Conservation (phyloP, 2,329 filamentous ascomycete species). For the Fusarium palustre region DNA sequence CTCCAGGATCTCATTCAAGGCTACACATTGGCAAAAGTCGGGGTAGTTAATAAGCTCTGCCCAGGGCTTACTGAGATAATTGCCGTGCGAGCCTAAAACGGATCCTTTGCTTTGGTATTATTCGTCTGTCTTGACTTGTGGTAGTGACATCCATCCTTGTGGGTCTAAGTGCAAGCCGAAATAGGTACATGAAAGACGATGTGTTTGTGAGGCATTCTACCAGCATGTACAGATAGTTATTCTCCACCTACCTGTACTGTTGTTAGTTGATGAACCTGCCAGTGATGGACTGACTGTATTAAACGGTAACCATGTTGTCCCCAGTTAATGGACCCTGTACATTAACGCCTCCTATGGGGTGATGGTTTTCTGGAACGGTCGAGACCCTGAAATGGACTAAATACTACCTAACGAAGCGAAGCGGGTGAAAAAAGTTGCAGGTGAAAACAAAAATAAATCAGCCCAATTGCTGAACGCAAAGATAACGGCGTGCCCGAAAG, state of each 20-base stretch:
- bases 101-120: neutral
- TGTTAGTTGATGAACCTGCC: neutral
- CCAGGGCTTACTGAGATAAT: constrained; percentile 10
- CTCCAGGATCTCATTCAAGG: neutral
- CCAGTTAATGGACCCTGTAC: neutral
- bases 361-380: constrained; percentile 31
- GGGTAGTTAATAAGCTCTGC: constrained; percentile 6
- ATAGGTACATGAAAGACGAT: neutral
- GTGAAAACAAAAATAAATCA: constrained; percentile 12
- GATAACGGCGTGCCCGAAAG: constrained; percentile 36
- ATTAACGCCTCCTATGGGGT: neutral
- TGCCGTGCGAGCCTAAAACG: neutral
- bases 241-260: neutral
- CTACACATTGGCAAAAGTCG: neutral
- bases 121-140: neutral
- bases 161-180: neutral
- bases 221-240: neutral
- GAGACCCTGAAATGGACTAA: constrained; percentile 32
- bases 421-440: constrained; percentile 2
- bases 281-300: neutral
- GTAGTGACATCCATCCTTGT: neutral
- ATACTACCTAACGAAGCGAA: constrained; percentile 1
- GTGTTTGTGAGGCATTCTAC: neutral
- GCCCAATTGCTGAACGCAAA: constrained; percentile 8
- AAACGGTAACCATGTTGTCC: neutral